phyloP scores from a whole-genome alignment of 2,329 filamentous ascomycete genomes.

The Colletotrichum sp. region DNA sequence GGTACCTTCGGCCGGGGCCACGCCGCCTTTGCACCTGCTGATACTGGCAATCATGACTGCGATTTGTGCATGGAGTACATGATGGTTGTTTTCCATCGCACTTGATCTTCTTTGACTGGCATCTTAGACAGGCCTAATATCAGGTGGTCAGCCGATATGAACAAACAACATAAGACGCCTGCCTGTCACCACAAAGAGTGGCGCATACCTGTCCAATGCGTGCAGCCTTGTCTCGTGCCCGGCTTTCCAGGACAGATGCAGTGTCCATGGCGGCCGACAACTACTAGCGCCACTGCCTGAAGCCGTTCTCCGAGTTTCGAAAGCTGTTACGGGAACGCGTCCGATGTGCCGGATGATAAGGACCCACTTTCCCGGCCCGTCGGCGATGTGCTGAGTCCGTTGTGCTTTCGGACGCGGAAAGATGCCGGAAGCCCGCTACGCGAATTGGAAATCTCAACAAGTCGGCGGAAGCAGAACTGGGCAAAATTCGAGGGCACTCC shows the following conservation, averaged over 20 bases:
- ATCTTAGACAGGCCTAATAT: conserved; percentile 17
- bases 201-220: conserved; percentile 8
- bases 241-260: not conserved
- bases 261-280: not conserved
- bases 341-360: not conserved
- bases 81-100: conserved; percentile 15
- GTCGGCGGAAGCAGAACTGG: not conserved
- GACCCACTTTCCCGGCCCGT: conserved; percentile 7
- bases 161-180: not conserved
- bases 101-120: conserved; percentile 19
- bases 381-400: not conserved
- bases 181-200: not conserved
- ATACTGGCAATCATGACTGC: conserved; percentile 11
- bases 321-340: not conserved
- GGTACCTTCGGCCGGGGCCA: conserved; percentile 15
- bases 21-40: conserved; percentile 15
- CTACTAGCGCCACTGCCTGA: not conserved
- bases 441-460: not conserved
- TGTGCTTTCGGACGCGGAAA: not conserved
- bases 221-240: not conserved
- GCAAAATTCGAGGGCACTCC: not conserved
- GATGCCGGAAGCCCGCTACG: not conserved
- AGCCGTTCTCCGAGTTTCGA: not conserved
- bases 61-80: conserved; percentile 9
- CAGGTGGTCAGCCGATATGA: not conserved